phyloP scores from a whole-genome alignment of 768 basidiomycete genomes.

The Boletus tomentosulus region DNA sequence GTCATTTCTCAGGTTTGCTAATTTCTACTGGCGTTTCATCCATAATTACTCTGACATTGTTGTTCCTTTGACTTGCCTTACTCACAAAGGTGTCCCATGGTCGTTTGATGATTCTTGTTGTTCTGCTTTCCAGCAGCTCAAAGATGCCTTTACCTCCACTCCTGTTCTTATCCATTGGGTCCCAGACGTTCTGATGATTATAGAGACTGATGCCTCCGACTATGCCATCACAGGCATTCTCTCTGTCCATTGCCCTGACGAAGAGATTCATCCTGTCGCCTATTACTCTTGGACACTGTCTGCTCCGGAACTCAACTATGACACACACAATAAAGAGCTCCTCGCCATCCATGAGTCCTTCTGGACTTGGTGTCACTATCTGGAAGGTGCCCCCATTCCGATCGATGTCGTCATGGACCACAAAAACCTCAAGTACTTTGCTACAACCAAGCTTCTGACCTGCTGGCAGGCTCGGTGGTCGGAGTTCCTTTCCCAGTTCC shows the following conservation, averaged over 20 bases:
- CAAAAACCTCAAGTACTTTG: conserved; percentile 1
- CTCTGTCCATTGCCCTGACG: too few species aligned
- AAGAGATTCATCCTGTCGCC: neutral
- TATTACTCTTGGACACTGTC: neutral
- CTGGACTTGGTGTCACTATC: too few species aligned
- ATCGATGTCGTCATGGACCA: neutral
- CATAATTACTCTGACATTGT: too few species aligned
- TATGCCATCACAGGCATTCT: neutral
- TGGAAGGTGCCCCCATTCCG: neutral
- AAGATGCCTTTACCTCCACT: too few species aligned
- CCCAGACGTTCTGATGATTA: neutral
- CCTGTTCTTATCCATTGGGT: neutral
- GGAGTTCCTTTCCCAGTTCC: neutral
- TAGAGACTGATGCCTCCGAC: neutral
- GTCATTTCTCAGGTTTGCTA: too few species aligned
- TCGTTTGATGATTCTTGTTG: too few species aligned
- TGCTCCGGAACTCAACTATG: neutral
- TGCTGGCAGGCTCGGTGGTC: neutral
- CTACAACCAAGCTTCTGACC: neutral
- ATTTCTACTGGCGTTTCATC: too few species aligned
- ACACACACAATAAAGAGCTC: neutral
- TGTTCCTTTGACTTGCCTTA: too few species aligned
- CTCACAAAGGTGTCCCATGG: too few species aligned
- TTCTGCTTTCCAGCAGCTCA: too few species aligned
- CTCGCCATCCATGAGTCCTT: too few species aligned